Base-by-base conservation (phyloP, 2,329 filamentous ascomycete genomes). In the Colletotrichum tanaceti region DNA sequence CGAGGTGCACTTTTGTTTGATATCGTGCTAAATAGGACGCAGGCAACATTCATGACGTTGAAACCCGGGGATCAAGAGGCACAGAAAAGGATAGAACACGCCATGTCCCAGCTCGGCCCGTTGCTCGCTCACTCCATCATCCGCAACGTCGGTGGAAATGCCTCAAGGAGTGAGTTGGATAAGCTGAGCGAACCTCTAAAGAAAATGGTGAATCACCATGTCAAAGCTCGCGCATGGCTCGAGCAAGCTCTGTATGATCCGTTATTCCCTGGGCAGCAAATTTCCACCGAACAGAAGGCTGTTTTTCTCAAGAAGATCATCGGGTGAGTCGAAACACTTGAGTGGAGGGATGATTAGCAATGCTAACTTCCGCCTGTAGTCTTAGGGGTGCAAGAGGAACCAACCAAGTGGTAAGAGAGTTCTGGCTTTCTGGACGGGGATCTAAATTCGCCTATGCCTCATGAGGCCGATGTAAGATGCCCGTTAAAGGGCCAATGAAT, bases 121-220 rank as follows among this genome's bases (percentile, higher is more conserved):
- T 77, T 86, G 20, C 77, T 93, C n/a, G 80, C 86, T 5, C 82
- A 84, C 64, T 85, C 86, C 0, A 79, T 93, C 28, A 81, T 91
- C 2, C 83, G 85, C 66, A 92, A 93, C 67, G 84, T 93, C 43
- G 87, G 89, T 6, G 92, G 92, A 1, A 86, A 87, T 63, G 91
- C 89, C 4, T 86, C 89, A 1, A 86, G 92, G 46, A 92, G 89
- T 72, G 91, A 94, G 74, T 81, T 94, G 0, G 91, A 93, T 73
- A 89, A 86, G 72, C 79, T 94, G 6, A 86, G 86, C 63, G 90
- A 93, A 67, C 91, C 91, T 2, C 80, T 94, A 5, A 92, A 91
- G 79, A 92, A 89, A 74, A 81, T 94, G 24, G 82, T 91, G 1
- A 82, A 82, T 44, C 81, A 85, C 41, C 84, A 90, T 66, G 80